Evolutionary conservation across 345 rosid genomes (phyloP).

Genomic region (Pugionium cornutum): DNA sequence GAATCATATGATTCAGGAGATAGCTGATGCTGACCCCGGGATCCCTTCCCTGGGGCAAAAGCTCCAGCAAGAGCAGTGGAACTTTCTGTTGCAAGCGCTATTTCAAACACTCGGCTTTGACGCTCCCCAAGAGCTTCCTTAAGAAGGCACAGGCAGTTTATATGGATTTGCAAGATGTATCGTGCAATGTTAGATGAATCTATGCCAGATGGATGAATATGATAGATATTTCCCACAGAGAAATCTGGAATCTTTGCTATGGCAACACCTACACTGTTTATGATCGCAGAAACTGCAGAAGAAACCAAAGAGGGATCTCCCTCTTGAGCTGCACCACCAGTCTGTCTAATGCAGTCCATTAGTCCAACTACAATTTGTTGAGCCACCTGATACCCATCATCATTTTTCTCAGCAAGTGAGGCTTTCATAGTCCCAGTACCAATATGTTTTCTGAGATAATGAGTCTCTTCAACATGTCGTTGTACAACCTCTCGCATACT

Average conservation of each 20-base stretch:
- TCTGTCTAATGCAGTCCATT: conserved; percentile 83
- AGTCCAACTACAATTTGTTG: conserved; percentile 75
- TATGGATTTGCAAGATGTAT: conserved; percentile 73
- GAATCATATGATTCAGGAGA: conserved; percentile 80
- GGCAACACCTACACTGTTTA: conserved; percentile 64
- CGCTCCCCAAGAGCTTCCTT: conserved; percentile 98
- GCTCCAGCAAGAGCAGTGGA: conserved; percentile 70
- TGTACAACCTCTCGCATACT: conserved; percentile 84
- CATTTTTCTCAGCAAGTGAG: conserved; percentile 58
- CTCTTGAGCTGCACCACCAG: conserved; percentile 97
- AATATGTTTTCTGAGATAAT: conserved; percentile 56
- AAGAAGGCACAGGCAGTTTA: conserved; percentile 74
- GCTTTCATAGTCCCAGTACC: conserved; percentile 57
- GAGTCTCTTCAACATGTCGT: conserved; percentile 66
- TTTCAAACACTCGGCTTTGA: conserved; percentile 90
- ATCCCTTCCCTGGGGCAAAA: conserved; percentile 70
- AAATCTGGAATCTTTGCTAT: conserved; percentile 77
- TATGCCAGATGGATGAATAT: conserved; percentile 50
- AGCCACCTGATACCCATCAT: conserved; percentile 75
- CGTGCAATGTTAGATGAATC: conserved; percentile 58
- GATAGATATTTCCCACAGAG: conserved; percentile 47
- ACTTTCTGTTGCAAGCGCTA: conserved; percentile 94
- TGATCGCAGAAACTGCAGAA: conserved; percentile 90
- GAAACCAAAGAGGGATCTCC: conserved; percentile 96
- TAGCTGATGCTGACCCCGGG: conserved; percentile 74